Evolutionary conservation across 371 early-diverging fungal genomes (phyloP), one percentile per base, ranked within the genome.

Genomic region (Phascolomyces articulosus): DNA sequence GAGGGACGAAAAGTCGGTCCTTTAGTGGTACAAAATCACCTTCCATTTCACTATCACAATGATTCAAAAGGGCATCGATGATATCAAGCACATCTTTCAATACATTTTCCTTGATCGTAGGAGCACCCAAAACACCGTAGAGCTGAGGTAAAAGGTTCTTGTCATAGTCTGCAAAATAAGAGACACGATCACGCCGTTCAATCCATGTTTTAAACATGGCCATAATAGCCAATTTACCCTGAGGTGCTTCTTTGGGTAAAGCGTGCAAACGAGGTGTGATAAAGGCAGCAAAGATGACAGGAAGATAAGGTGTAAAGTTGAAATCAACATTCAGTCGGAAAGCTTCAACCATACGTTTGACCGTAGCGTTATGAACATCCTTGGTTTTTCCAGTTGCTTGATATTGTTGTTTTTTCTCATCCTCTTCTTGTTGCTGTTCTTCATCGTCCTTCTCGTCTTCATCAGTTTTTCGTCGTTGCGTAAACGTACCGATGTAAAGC

Each of bases 151-250:
- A 60, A 0, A 95, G 79, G 2, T 76, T 67, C 0, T 73, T 64
- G 63, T 92, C 84, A 68, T 86, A 86, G 21, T 84, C 84, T 34
- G 83, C 79, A 11, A 97, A 79, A 71, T 82, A 95, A 2, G 68
- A 13, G 0, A 87, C 76, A 73, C 94, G 94, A 4, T 78, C 69
- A 18, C 68, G 67, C 47, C 86, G 77, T 38, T 80, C 77, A 2
- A 95, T 76, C 97, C 97, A 97, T 3, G 87, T 74, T 4, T 73
- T 72, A 55, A 98, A 85, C 47, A 98, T 73, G 49, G 87, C 86
- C 74, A 96, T 71, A 9, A 96, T 72, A 0, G 92, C 84, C 1
- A 94, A 90, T 1, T 94, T 83, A 44, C 90, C 85, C 70, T 97
- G 96, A 1, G 95, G 90, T 68, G 91, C 93, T 66, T 98, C 98